Evolutionary conservation across 495 filamentous ascomycete genomes (phyloP).

Genomic region (Penicillium steckii): DNA sequence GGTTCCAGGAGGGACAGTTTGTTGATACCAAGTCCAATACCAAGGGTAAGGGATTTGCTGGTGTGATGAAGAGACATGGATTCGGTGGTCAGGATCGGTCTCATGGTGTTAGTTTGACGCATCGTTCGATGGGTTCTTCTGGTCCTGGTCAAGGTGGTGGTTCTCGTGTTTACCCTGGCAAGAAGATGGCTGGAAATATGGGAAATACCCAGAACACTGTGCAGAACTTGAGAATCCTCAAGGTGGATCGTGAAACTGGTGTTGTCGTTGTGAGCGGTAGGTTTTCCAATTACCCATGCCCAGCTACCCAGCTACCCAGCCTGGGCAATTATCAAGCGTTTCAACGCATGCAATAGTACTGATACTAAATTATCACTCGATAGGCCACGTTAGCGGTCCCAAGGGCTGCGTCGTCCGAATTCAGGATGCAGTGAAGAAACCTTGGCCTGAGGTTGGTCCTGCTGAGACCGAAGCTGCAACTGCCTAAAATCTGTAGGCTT

Average conservation of each 20-base stretch:
- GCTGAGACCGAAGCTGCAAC: conserved; percentile 43
- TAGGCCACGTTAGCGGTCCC: conserved; percentile 77
- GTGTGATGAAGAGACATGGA: conserved; percentile 95
- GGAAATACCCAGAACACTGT: conserved; percentile 80
- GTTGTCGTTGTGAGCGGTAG: conserved; percentile 83
- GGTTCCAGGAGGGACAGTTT: conserved; percentile 88
- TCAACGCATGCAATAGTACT: too few species aligned
- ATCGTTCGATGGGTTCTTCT: conserved; percentile 83
- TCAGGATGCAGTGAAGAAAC: conserved; percentile 90
- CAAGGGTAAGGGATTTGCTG: conserved; percentile 87
- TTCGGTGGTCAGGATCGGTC: conserved; percentile 85
- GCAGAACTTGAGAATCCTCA: conserved; percentile 85
- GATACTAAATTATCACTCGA: not conserved
- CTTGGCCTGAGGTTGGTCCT: conserved; percentile 62
- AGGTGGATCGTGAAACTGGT: conserved; percentile 80
- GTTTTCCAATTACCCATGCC: too few species aligned
- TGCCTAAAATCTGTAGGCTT: conserved; percentile 21
- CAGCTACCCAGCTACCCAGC: too few species aligned
- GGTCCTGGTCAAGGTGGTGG: conserved; percentile 89
- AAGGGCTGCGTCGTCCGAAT: conserved; percentile 80
- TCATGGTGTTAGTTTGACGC: conserved; percentile 90
- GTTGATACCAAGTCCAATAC: conserved; percentile 79
- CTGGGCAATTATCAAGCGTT: too few species aligned
- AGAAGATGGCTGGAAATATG: conserved; percentile 97
- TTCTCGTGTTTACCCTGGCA: conserved; percentile 87